Conservation (phyloP, 441 rosid genomes). For the Metrosideros polymorpha region DNA sequence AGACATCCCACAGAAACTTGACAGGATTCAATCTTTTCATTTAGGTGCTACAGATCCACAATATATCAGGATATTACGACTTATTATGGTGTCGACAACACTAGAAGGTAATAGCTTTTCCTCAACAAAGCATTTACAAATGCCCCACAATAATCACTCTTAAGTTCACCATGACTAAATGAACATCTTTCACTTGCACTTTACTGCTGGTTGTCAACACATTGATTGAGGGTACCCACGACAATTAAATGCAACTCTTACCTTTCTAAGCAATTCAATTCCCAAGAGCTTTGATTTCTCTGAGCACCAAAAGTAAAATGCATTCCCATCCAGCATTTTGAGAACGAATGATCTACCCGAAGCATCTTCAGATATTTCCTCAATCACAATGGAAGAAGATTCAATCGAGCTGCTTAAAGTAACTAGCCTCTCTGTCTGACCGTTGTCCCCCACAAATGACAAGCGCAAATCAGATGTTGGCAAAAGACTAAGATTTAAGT, state of each 20-base stretch:
- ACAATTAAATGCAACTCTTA: conserved; percentile 9
- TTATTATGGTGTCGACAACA: neutral
- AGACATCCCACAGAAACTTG: neutral
- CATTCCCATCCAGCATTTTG: conserved; percentile 40
- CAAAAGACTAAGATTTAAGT: conserved; percentile 55
- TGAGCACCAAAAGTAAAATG: conserved; percentile 80
- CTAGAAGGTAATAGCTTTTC: neutral
- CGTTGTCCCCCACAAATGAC: conserved; percentile 77
- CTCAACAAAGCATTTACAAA: neutral
- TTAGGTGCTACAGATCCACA: neutral
- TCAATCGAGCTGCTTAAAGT: conserved; percentile 40
- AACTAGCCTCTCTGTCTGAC: conserved; percentile 55
- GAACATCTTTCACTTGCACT: neutral
- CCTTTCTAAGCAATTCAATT: conserved; percentile 77
- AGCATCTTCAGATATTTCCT: conserved; percentile 57
- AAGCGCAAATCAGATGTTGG: conserved; percentile 86
- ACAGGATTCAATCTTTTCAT: neutral
- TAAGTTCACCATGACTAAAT: neutral
- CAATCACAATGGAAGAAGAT: conserved; percentile 37
- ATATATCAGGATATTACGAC: neutral
- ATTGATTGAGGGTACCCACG: neutral
- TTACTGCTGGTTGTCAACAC: neutral
- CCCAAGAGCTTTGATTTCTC: conserved; percentile 88
- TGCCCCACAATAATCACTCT: neutral
- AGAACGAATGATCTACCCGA: conserved; percentile 79